Base-by-base conservation (phyloP, 1,139 yeast species). In the Spencermartinsiella ligniputridi region DNA sequence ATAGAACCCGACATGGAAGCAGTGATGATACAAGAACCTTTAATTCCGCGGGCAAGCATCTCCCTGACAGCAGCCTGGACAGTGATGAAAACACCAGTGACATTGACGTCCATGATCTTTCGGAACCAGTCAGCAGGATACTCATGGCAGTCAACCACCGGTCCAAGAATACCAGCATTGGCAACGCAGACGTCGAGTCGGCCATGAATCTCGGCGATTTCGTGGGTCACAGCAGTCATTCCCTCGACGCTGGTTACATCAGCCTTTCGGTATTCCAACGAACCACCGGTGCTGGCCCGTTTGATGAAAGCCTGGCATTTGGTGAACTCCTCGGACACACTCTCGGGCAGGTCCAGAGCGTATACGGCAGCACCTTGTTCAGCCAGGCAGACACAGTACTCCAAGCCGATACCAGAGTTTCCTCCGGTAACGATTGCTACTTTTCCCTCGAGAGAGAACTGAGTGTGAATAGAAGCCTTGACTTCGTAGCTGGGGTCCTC, bases 101-200 rank as follows among this genome's bases (percentile, higher is more conserved):
- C 70, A 51, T 75, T 75, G 36, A 75, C 68, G 42, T 70, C 72
- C 58, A 75, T 66, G 44, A 77, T 63, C 44, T 60, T 64, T 40
- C 68, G 62, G 71, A 75, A 74, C 45, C 65, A 65, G 30, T 63
- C 66, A 42, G 63, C 66, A 1, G 73, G 72, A 50, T 74, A 71
- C 12, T 66, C 67, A 30, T 66, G 65, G 49, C 69, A 67, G 44
- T 75, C 75, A 36, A 70, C 61, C 41, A 72, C 67, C 29, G 69
- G 70, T 3, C 81, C 83, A 6, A 71, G 65, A 25, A 79, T 71
- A 19, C 86, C 86, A 3, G 86, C 86, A 52, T 81, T 80, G 49
- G 85, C 85, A 33, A 81, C 81, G 53, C 79, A 77, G 8, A 78
- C 69, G 58, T 81, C 85, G 47, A 81, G 73, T 40, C 73, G 71